Evolutionary conservation across 768 basidiomycete genomes (phyloP).

Genomic region (Pisolithus orientalis): DNA sequence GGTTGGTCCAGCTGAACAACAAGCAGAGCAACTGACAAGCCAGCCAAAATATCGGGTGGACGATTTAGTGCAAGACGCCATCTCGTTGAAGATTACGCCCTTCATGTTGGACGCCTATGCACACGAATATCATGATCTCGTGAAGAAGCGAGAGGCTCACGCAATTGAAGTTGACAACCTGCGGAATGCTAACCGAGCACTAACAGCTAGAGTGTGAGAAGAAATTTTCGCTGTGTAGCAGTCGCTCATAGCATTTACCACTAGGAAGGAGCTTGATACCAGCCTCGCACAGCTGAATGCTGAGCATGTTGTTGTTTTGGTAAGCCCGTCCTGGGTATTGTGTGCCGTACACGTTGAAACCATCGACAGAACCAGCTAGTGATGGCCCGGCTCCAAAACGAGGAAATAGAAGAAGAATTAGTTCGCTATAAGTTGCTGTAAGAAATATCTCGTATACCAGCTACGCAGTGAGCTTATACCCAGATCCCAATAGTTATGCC

Average conservation of each 20-base stretch:
- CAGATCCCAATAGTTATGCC: constrained; percentile 37
- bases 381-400: constrained; percentile 78
- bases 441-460: background rate
- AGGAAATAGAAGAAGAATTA: constrained; percentile 90
- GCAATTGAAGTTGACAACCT: constrained; percentile 78
- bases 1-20: constrained; percentile 24
- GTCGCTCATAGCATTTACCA: constrained; percentile 7
- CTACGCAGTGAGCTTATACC: background rate
- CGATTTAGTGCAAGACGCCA: constrained; percentile 83
- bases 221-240: background rate
- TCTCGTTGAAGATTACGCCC: constrained; percentile 81
- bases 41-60: constrained; percentile 56
- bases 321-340: constrained; percentile 22
- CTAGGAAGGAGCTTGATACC: constrained; percentile 76
- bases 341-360: constrained; percentile 8
- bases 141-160: constrained; percentile 76
- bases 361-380: constrained; percentile 80
- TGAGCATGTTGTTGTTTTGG: constrained; percentile 77
- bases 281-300: constrained; percentile 72
- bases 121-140: constrained; percentile 80
- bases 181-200: constrained; percentile 67
- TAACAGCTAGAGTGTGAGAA: constrained; percentile 70
- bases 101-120: constrained; percentile 92
- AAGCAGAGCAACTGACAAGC: constrained; percentile 11
- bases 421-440: constrained; percentile 91